Evolutionary conservation across 139 green algal species (phyloP), one percentile per base, ranked within the genome.

Genomic region (Zygnema circumcarinatum): DNA sequence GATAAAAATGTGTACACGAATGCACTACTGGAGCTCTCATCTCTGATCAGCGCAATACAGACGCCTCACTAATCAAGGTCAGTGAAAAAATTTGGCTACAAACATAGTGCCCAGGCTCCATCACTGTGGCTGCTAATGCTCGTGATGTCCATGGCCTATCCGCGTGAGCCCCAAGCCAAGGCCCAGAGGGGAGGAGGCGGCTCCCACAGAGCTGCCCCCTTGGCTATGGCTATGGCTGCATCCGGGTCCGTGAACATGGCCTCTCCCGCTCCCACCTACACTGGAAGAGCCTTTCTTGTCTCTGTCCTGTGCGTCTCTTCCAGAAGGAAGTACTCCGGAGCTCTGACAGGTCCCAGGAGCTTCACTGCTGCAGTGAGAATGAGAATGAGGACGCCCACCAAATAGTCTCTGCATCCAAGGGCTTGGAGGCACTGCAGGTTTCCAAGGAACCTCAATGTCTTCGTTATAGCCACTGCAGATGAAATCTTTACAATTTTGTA

Each of bases 401-500:
- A 78, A 78, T 22, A 78, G 69, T 41, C 36, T 78, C 35, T 41
- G 7, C 7, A 78, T 11, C 69, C 69, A 78, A 39, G 69, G 36
- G 16, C 69, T 78, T 22, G 76, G 76, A 20, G 76, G 76, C 11
- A 62, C 32, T 22, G 76, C 32, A n/a, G 76, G 76, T 62, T 84
- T 84, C 76, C 76, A 84, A 21, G 76, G 25, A 62, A 29, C 20
- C 41, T 84, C 76, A 22, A 21, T 67, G 39, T 84, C 84, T 33
- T 76, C 41, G 40, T 40, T 89, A 25, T 88, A 20, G 42, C 85
- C 85, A 1, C 38, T 38, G 25, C 73, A 62, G 81, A 87, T 90
- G 67, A 90, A 84, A 31, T 96, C 92, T 1, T 3, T 2, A 68
- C 93, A 96, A 76, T 96, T 96, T 38, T 54, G 22, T 31, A 68